Base-by-base conservation (phyloP, 2,329 filamentous ascomycete species). In the Aspergillus nomiae region DNA sequence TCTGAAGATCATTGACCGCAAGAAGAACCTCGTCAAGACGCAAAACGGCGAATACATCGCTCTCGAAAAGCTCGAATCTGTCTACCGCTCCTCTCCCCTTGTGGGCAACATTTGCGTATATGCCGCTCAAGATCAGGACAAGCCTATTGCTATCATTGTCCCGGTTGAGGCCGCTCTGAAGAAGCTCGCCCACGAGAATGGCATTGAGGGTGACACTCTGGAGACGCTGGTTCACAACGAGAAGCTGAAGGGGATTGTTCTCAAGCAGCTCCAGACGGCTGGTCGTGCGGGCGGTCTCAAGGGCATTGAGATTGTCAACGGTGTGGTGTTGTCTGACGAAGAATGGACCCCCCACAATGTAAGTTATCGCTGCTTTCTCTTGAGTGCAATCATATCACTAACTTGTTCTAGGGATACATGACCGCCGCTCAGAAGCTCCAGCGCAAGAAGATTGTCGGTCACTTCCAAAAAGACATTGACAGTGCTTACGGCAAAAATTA, bases 21-120 rank as follows among this genome's bases (percentile, higher is more conserved):
- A 97, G 87, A 98, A 98, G 89, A 98, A 98, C 81, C 84, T 98
- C 61, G 92, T 98, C 79, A 98, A 98, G 88, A 94, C 95, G 67
- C 87, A 92, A 68, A 93, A 94, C 64, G 94, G 94, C 70, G 94
- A 98, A 84, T 98, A 98, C 80, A 96, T 98, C 77, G 95, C 94
- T 26, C 86, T 99, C 4, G 94, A 98, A 83, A 97, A 94, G 83
- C 88, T 98, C 63, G 94, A 98, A 81, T 91, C 94, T 3, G 85
- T 96, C 60, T 98, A 97, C 82, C 90, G 94, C 65, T 89, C 92
- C 53, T 87, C 86, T 11, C 85, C 87, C n/a, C 86, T 90, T 11
- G 92, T 97, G 24, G 86, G 87, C 64, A 96, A 96, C 80, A 88
- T 97, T 75, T 95, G 95, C 83, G 86, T 97, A 48, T 91, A 95